Percentiles rank a stretch among this genome's conserved stretches.
Conservation (phyloP, 306 rosid genomes). For the Pueraria montana region DNA sequence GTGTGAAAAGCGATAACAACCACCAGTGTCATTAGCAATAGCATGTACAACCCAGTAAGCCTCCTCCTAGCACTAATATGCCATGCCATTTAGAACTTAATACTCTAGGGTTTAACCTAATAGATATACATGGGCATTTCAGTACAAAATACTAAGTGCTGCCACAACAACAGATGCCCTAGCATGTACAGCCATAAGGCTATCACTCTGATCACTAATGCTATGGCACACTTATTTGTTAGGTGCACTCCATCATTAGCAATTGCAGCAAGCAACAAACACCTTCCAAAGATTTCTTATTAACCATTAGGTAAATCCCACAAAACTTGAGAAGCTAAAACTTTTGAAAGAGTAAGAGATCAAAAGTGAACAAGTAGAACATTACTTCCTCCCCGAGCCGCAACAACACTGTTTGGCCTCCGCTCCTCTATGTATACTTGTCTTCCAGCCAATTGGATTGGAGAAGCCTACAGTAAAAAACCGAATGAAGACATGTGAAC, state of each 20-base stretch:
- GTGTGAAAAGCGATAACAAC: slow-evolving; percentile 12
- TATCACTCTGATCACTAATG: not conserved
- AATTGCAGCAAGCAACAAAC: slow-evolving; percentile 5
- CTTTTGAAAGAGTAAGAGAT: slow-evolving; percentile 19
- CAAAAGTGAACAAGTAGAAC: slow-evolving; percentile 35
- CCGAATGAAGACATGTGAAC: slow-evolving; percentile 17
- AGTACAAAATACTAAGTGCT: not conserved
- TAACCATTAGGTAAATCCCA: slow-evolving; percentile 8
- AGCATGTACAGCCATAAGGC: slow-evolving; percentile 1
- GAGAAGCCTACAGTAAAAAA: slow-evolving; percentile 79
- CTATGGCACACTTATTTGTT: not conserved
- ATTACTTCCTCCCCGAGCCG: slow-evolving; percentile 91
- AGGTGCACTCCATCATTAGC: not conserved
- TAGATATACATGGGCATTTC: not conserved
- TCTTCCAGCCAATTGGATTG: slow-evolving; percentile 88
- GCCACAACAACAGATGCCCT: not conserved
- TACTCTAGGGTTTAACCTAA: not conserved
- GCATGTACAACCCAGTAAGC: not conserved
- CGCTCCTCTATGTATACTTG: slow-evolving; percentile 91
- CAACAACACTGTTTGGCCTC: slow-evolving; percentile 78
- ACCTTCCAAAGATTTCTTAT: slow-evolving; percentile 23
- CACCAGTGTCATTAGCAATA: slow-evolving; percentile 5
- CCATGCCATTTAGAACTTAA: slow-evolving; percentile 4
- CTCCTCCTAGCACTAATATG: slow-evolving; percentile 24
- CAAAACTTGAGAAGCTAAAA: not conserved